These are phyloP conservation scores for Coemansia sp. DNA, from an alignment of 192 early-diverging fungal genomes.

Conservation along the genomic window DNA sequence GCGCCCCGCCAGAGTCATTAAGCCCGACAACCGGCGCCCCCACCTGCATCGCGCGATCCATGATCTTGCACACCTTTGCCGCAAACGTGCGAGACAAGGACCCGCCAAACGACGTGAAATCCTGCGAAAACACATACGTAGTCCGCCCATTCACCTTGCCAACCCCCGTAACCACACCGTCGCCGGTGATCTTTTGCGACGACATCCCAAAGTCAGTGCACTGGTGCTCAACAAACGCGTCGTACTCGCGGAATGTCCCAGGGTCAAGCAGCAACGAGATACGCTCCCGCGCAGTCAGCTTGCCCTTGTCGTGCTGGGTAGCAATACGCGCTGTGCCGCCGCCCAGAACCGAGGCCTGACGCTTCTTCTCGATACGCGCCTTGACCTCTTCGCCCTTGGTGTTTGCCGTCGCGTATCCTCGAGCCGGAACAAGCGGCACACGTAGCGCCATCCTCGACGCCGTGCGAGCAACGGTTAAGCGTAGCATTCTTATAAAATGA, in stretches of 20 bases:
- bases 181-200: conserved; percentile 77
- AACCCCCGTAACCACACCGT: conserved; percentile 95
- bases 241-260: conserved; percentile 86
- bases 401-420: conserved; percentile 30
- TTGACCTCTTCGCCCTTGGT: conserved; percentile 27
- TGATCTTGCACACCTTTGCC: conserved; percentile 88
- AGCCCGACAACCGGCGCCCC: conserved; percentile 94
- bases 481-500: conserved; percentile 1
- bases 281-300: conserved; percentile 91
- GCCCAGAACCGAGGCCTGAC: conserved; percentile 69
- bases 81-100: conserved; percentile 86
- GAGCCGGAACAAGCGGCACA: neutral
- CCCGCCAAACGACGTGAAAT: conserved; percentile 93
- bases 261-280: conserved; percentile 80
- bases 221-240: conserved; percentile 92
- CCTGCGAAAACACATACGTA: conserved; percentile 90
- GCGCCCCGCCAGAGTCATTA: conserved; percentile 95
- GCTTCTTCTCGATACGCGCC: conserved; percentile 61
- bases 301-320: conserved; percentile 89
- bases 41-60: conserved; percentile 89
- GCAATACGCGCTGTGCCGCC: conserved; percentile 79
- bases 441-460: conserved; percentile 2
- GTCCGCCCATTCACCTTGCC: conserved; percentile 90
- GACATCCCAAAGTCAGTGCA: conserved; percentile 91
- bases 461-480: neutral